Percentiles rank a stretch among this genome's conserved stretches.
These are phyloP conservation scores for Microbotryum scabiosae DNA, from an alignment of 1,284 basidiomycete species.

Conservation along the genomic window DNA sequence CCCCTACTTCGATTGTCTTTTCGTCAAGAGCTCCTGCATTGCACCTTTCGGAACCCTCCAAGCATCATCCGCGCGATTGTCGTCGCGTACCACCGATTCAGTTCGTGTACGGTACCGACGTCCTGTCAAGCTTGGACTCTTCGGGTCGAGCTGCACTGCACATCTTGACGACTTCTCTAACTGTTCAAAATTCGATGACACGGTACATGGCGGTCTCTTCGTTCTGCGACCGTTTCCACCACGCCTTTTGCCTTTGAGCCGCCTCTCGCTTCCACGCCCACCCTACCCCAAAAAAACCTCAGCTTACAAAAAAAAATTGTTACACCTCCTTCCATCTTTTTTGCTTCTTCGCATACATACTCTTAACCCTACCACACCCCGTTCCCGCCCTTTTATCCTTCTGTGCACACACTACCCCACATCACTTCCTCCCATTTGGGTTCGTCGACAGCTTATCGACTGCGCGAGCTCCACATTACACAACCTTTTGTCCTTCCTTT, in stretches of 20 bases:
- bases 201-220: not conserved
- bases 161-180: not conserved
- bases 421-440: too few relatives aligned
- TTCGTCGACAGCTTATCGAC: too few relatives aligned
- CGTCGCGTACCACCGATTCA: conserved; percentile 12
- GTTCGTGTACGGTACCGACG: conserved; percentile 8
- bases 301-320: not conserved
- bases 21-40: not conserved
- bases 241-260: not conserved
- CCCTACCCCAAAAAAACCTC: not conserved
- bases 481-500: too few relatives aligned
- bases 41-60: conserved; percentile 3
- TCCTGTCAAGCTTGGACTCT: not conserved
- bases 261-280: not conserved
- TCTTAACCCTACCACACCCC: not conserved
- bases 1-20: not conserved
- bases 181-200: not conserved
- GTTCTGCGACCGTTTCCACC: too few relatives aligned
- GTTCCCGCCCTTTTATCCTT: too few relatives aligned
- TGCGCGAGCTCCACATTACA: too few relatives aligned
- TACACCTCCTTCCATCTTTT: not conserved
- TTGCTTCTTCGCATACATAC: not conserved
- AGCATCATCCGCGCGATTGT: not conserved
- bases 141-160: too few relatives aligned
- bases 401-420: too few relatives aligned